Conservation (phyloP, 257 asterid genomes). For the Solanum tarijense region DNA sequence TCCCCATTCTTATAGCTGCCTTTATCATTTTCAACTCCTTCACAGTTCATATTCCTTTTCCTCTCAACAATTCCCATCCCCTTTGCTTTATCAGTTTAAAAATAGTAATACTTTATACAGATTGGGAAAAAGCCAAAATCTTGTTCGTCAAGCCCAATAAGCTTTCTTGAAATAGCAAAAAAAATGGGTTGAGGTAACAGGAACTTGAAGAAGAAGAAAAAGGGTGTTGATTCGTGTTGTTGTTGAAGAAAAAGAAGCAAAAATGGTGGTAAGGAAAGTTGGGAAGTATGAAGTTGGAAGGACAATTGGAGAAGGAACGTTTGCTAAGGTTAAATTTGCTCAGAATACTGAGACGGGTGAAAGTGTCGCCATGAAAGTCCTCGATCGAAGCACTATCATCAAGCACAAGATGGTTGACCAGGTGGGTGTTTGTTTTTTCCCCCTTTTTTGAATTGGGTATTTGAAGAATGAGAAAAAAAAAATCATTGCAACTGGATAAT, state of each 20-base stretch:
- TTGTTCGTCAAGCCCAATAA: neutral
- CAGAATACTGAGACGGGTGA: slow-evolving; percentile 98
- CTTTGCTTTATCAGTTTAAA: neutral
- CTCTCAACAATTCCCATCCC: neutral
- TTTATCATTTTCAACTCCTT: neutral
- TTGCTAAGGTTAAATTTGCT: slow-evolving; percentile 97
- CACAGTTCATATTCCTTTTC: neutral
- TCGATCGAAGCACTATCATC: slow-evolving; percentile 90
- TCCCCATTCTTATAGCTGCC: neutral
- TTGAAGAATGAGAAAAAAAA: neutral
- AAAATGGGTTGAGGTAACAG: neutral
- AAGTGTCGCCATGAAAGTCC: slow-evolving; percentile 97
- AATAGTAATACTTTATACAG: neutral
- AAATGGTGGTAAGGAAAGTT: slow-evolving; percentile 90
- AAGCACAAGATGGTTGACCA: slow-evolving; percentile 97
- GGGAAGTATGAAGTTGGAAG: slow-evolving; percentile 98
- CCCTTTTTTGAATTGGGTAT: neutral
- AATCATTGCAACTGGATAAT: neutral
- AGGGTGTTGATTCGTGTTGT: neutral
- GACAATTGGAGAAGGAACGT: slow-evolving; percentile 96
- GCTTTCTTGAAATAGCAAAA: neutral
- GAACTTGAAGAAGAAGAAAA: neutral
- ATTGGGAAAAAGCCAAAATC: neutral
- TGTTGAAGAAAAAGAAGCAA: neutral
- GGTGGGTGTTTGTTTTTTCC: slow-evolving; percentile 15